These are phyloP conservation scores for Trichoderma cornu-damae DNA, from an alignment of 2,329 filamentous ascomycete genomes.

Conservation along the genomic window DNA sequence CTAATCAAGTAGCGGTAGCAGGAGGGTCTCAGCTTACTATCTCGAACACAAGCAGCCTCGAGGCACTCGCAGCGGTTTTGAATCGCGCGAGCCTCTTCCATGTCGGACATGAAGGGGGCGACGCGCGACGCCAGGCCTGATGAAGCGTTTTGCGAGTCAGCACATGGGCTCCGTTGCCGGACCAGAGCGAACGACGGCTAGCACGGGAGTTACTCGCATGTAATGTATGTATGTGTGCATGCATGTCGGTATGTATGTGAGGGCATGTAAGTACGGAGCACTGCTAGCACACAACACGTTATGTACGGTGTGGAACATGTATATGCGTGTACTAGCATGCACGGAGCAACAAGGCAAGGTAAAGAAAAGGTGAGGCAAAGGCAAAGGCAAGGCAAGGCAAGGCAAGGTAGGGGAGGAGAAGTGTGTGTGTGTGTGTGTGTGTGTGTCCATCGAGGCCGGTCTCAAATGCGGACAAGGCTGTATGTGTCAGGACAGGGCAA, in stretches of 20 bases:
- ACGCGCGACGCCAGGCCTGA: constrained; percentile 28
- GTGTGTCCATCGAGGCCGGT: constrained; percentile 12
- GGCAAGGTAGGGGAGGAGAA: constrained; percentile 7
- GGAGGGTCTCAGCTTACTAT: constrained; percentile 28
- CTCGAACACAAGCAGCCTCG: constrained; percentile 44
- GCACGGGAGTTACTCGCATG: no score
- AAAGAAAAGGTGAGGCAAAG: background rate
- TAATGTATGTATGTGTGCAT: constrained; percentile 1
- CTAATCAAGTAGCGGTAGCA: constrained; percentile 17
- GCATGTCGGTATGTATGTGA: constrained; percentile 4
- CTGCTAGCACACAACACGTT: background rate
- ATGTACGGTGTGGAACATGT: background rate
- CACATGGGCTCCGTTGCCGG: constrained; percentile 14
- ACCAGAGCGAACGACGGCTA: constrained; percentile 4
- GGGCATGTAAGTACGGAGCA: background rate
- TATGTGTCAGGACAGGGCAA: constrained; percentile 16
- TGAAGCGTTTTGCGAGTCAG: constrained; percentile 17
- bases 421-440: background rate
- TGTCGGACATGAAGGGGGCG: constrained; percentile 46
- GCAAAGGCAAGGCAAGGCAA: background rate
- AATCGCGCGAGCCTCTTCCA: constrained; percentile 52
- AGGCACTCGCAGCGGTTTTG: constrained; percentile 57
- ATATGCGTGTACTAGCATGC: background rate
- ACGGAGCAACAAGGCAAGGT: constrained; percentile 4
- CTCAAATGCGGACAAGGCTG: constrained; percentile 17